Conservation (phyloP, 176 grass and related monocot genomes). For the Luzula sylvatica region DNA sequence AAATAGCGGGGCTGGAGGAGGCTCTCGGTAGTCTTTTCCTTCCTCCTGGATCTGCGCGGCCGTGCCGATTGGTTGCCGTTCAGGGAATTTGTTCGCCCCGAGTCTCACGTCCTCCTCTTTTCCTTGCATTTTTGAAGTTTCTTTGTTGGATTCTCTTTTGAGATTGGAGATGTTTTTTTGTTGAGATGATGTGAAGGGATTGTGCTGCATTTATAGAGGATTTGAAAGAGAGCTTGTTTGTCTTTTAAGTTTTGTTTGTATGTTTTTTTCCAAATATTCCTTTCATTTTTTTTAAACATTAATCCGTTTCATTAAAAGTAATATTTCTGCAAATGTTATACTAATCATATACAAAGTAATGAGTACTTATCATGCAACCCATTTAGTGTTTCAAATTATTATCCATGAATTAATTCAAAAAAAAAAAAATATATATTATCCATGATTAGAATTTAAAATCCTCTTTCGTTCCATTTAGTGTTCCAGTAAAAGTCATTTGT, state of each 20-base stretch:
- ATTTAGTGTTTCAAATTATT: no score
- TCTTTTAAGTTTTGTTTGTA: background rate
- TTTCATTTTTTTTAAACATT: no score
- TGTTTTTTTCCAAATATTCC: no score
- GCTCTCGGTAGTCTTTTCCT: conserved; percentile 41
- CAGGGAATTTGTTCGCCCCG: conserved; percentile 32
- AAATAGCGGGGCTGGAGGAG: conserved; percentile 27
- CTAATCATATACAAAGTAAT: no score
- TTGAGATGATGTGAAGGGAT: conserved; percentile 14
- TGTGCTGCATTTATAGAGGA: conserved; percentile 14
- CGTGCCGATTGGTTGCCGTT: conserved; percentile 42
- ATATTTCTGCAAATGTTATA: no score
- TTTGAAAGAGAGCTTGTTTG: background rate
- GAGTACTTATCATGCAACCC: no score
- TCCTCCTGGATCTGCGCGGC: conserved; percentile 32
- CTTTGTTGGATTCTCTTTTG: background rate
- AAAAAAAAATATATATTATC: no score
- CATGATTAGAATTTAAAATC: no score
- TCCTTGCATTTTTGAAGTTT: conserved; percentile 37
- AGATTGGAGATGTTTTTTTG: background rate
- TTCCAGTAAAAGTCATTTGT: no score
- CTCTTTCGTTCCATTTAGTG: no score
- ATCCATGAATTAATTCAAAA: no score
- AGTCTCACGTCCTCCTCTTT: conserved; percentile 45
- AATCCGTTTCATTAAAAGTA: no score